Conservation (phyloP, 768 basidiomycete genomes). For the Steccherinum ochraceum region DNA sequence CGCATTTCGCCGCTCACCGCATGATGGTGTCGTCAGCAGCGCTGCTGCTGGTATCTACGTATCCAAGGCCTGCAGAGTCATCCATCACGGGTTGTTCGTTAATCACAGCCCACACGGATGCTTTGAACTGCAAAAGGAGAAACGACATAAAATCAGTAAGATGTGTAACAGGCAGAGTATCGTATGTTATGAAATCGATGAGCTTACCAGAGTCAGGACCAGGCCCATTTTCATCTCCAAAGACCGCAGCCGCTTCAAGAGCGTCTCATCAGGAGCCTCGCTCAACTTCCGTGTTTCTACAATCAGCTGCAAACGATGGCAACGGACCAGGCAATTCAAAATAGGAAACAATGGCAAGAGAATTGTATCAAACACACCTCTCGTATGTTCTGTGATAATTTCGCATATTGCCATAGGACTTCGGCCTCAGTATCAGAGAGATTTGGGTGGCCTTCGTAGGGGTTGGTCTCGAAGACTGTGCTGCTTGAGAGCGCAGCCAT, state of each 20-base stretch:
- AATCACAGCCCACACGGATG: constrained; percentile 92
- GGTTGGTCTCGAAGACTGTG: constrained; percentile 54
- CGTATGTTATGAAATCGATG: neutral
- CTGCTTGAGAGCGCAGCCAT: constrained; percentile 13
- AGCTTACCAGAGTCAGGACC: constrained; percentile 80
- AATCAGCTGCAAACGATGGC: constrained; percentile 46
- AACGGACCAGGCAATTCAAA: neutral
- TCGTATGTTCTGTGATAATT: constrained; percentile 75
- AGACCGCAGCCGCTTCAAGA: constrained; percentile 69
- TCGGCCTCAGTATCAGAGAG: constrained; percentile 67
- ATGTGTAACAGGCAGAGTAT: neutral
- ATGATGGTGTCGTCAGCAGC: constrained; percentile 17
- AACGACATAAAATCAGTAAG: neutral
- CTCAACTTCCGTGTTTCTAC: constrained; percentile 62
- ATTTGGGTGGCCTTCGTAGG: constrained; percentile 65
- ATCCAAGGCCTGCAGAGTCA: neutral
- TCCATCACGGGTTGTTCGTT: constrained; percentile 57
- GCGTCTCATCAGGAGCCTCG: constrained; percentile 69
- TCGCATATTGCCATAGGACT: constrained; percentile 91
- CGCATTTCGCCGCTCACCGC: constrained; percentile 7
- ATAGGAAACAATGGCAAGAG: neutral
- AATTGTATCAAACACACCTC: constrained; percentile 40
- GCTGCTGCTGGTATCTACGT: constrained; percentile 14
- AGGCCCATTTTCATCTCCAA: constrained; percentile 95
- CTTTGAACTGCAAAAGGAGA: constrained; percentile 67